A percentile compares a stretch with the other conserved stretches of the same genome.
Conservation (phyloP, 192 early-diverging fungal species). For the Gryganskiella cystojenkinii region DNA sequence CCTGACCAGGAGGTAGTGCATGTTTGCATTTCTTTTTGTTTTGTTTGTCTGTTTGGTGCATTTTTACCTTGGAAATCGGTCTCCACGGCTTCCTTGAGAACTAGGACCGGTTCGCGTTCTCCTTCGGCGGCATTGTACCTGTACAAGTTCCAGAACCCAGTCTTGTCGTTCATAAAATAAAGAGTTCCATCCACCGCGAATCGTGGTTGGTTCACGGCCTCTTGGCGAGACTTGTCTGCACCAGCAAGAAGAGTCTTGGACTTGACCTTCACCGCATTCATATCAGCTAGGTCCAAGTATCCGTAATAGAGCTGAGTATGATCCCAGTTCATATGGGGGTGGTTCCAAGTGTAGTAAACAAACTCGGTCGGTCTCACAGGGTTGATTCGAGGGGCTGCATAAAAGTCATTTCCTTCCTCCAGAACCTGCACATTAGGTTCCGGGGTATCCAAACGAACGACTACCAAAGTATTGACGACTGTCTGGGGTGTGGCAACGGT, state of each 20-base stretch:
- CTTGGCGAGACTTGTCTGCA: slow-evolving; percentile 32
- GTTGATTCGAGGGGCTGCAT: slow-evolving; percentile 69
- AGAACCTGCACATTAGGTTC: slow-evolving; percentile 58
- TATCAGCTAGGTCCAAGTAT: slow-evolving; percentile 31
- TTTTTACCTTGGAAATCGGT: slow-evolving; percentile 71
- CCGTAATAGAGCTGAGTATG: slow-evolving; percentile 67
- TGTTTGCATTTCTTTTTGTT: no score
- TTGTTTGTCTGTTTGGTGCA: no score
- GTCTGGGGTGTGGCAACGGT: slow-evolving; percentile 63
- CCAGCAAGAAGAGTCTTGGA: slow-evolving; percentile 36
- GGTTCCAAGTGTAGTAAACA: slow-evolving; percentile 76
- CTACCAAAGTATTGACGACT: slow-evolving; percentile 70
- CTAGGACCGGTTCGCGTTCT: slow-evolving; percentile 37
- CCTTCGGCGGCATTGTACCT: slow-evolving; percentile 50
- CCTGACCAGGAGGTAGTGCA: no score
- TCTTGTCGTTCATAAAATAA: slow-evolving; percentile 74
- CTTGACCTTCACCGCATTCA: slow-evolving; percentile 8
- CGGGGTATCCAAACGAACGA: slow-evolving; percentile 53
- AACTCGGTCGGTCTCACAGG: slow-evolving; percentile 53
- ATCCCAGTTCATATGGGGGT: slow-evolving; percentile 87
- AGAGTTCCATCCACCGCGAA: slow-evolving; percentile 66
- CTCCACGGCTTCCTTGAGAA: slow-evolving; percentile 58
- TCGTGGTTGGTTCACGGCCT: slow-evolving; percentile 66
- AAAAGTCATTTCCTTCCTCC: slow-evolving; percentile 71
- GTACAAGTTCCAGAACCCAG: slow-evolving; percentile 81